phyloP scores from a whole-genome alignment of 2,329 filamentous ascomycete genomes.

The Epichloe elymi region DNA sequence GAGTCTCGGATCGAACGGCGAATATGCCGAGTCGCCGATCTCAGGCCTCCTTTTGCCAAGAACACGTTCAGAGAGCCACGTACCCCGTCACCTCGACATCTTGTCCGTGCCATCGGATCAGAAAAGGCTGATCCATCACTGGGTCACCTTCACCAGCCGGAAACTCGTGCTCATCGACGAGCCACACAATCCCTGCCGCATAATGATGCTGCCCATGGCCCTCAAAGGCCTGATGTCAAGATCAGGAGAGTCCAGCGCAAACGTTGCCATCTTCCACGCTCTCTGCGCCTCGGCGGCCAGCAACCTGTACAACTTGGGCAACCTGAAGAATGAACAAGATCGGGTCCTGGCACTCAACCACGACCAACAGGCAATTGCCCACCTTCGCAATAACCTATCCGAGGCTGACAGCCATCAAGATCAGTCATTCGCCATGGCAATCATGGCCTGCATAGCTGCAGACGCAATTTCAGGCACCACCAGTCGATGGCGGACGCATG shows the following conservation, averaged over 20 bases:
- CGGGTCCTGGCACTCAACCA: conserved; percentile 10
- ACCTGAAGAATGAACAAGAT: conserved; percentile 7
- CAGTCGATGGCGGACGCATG: conserved; percentile 12
- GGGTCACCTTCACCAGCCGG: conserved; percentile 14
- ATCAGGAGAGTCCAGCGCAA: conserved; percentile 9
- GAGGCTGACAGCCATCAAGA: conserved; percentile 11
- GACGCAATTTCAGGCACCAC: conserved; percentile 14
- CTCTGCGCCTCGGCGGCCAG: conserved; percentile 26
- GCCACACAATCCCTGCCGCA: conserved; percentile 13
- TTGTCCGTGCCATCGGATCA: conserved; percentile 8
- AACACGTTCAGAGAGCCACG: not conserved
- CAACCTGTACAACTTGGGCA: conserved; percentile 26
- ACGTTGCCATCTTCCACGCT: conserved; percentile 14
- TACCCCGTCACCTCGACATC: conserved; percentile 9
- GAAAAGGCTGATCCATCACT: conserved; percentile 15
- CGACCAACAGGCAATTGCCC: conserved; percentile 12
- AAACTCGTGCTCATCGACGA: conserved; percentile 14
- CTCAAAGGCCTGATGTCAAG: conserved; percentile 10
- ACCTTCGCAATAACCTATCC: conserved; percentile 11
- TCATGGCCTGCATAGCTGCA: conserved; percentile 22
- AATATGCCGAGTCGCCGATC: not conserved
- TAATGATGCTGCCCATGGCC: conserved; percentile 15
- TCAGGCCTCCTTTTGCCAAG: not conserved
- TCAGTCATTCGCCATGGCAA: conserved; percentile 27
- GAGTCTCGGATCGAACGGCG: not conserved